Conservation (phyloP, 805 yeast species). For the Lachancea fermentati region DNA sequence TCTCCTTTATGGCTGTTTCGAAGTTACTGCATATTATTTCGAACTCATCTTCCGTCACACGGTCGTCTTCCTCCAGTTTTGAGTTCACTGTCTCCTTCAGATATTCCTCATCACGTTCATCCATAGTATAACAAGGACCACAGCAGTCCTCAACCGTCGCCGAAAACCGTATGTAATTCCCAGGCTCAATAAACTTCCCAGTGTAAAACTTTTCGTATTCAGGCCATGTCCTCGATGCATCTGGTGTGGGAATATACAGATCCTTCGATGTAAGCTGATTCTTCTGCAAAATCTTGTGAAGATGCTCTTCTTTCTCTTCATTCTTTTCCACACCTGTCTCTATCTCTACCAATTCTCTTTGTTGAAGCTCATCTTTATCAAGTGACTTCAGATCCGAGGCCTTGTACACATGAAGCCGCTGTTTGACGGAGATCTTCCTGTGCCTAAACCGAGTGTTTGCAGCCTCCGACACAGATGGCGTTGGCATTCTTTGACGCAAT, state of each 20-base stretch:
- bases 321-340: conserved; percentile 98
- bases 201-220: conserved; percentile 70
- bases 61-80: conserved; percentile 14
- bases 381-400: conserved; percentile 77
- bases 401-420: conserved; percentile 67
- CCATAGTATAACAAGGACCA: conserved; percentile 84
- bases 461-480: conserved; percentile 9
- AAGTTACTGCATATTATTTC: conserved; percentile 70
- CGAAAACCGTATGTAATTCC: conserved; percentile 76
- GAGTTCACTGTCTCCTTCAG: conserved; percentile 40
- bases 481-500: conserved; percentile 3
- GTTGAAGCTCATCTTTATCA: conserved; percentile 51
- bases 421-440: conserved; percentile 90
- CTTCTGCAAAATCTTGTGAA: conserved; percentile 84
- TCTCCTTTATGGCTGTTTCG: conserved; percentile 68
- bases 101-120: conserved; percentile 78
- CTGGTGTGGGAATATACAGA: conserved; percentile 89
- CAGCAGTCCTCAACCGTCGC: conserved; percentile 95
- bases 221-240: conserved; percentile 78
- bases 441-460: conserved; percentile 73
- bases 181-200: conserved; percentile 64
- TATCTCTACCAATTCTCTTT: conserved; percentile 79
- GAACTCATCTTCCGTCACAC: conserved; percentile 76
- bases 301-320: conserved; percentile 95
- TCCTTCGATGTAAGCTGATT: conserved; percentile 41